Percentiles rank a stretch among this genome's conserved stretches.
Conservation (phyloP, 768 basidiomycete species). For the Mycena kentingensis region DNA sequence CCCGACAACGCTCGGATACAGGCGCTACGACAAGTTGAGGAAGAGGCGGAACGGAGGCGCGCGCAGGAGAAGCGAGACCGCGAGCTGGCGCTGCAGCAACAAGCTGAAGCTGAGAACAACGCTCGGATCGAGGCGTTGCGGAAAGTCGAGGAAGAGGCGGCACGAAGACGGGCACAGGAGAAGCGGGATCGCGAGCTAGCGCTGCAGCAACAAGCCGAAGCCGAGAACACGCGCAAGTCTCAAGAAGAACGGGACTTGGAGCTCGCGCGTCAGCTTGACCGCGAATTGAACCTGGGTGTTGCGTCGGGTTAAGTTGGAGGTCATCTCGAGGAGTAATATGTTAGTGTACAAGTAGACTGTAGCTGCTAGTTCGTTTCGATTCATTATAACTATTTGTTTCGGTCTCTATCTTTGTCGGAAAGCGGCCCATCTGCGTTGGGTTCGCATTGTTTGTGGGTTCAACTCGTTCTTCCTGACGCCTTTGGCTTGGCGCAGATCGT, state of each 20-base stretch:
- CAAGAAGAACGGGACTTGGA: slow-evolving; percentile 50
- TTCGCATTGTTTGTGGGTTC: slow-evolving; percentile 31
- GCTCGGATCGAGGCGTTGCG: too few species aligned
- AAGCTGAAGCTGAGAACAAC: slow-evolving; percentile 6
- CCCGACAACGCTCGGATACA: slow-evolving; percentile 37
- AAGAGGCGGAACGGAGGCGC: slow-evolving; percentile 32
- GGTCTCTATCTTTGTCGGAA: slow-evolving; percentile 7
- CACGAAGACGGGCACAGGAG: slow-evolving; percentile 27
- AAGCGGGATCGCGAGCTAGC: slow-evolving; percentile 28
- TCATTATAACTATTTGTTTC: background rate
- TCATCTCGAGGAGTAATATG: slow-evolving; percentile 5
- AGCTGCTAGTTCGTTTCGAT: slow-evolving; percentile 43
- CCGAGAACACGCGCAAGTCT: slow-evolving; percentile 28
- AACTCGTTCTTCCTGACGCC: slow-evolving; percentile 53
- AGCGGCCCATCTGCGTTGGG: slow-evolving; percentile 5
- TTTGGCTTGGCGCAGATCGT: slow-evolving; percentile 66
- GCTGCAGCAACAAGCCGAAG: slow-evolving; percentile 1
- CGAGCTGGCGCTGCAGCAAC: slow-evolving; percentile 10
- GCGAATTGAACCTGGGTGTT: slow-evolving; percentile 48
- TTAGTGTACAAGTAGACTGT: background rate
- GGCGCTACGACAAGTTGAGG: slow-evolving; percentile 39
- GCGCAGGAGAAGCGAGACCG: slow-evolving; percentile 33
- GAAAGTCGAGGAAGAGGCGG: slow-evolving; percentile 42
- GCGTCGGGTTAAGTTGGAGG: slow-evolving; percentile 32
- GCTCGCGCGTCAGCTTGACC: slow-evolving; percentile 54